Conservation (phyloP, 2,329 filamentous ascomycete species). For the Thielaviopsis euricoi region DNA sequence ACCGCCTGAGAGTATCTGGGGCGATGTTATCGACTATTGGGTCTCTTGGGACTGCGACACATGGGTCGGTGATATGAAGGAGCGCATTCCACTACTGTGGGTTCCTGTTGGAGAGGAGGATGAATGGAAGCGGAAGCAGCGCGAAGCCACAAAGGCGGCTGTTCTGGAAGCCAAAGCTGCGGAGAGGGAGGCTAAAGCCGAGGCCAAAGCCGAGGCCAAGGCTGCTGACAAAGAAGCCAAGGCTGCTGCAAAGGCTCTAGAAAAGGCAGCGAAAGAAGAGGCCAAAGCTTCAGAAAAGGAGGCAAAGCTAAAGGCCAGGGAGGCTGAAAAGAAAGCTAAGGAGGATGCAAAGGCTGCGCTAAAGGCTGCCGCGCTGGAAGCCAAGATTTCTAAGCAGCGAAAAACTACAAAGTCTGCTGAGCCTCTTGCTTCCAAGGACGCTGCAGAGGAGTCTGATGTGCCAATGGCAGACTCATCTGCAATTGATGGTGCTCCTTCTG, state of each 20-base stretch:
- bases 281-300: slow-evolving; percentile 5
- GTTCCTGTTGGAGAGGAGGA: slow-evolving; percentile 30
- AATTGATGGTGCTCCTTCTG: not conserved
- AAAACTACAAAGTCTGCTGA: not conserved
- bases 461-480: not conserved
- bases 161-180: slow-evolving; percentile 9
- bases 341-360: slow-evolving; percentile 3
- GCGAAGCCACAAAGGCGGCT: slow-evolving; percentile 15
- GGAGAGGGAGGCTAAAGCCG: slow-evolving; percentile 4
- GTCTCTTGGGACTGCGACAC: slow-evolving; percentile 60
- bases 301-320: slow-evolving; percentile 7
- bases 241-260: slow-evolving; percentile 5
- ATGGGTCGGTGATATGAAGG: slow-evolving; percentile 49
- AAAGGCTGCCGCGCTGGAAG: not conserved
- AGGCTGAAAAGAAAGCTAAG: slow-evolving; percentile 7
- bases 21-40: slow-evolving; percentile 58
- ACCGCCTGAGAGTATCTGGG: slow-evolving; percentile 55
- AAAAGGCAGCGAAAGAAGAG: slow-evolving; percentile 6
- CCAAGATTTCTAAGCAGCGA: not conserved
- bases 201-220: slow-evolving; percentile 9
- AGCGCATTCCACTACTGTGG: slow-evolving; percentile 43
- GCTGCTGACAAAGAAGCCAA: slow-evolving; percentile 6
- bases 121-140: slow-evolving; percentile 26
- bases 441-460: not conserved
- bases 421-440: not conserved